Conservation (phyloP, 179 eudicot species). For the Vitellaria paradoxa region DNA sequence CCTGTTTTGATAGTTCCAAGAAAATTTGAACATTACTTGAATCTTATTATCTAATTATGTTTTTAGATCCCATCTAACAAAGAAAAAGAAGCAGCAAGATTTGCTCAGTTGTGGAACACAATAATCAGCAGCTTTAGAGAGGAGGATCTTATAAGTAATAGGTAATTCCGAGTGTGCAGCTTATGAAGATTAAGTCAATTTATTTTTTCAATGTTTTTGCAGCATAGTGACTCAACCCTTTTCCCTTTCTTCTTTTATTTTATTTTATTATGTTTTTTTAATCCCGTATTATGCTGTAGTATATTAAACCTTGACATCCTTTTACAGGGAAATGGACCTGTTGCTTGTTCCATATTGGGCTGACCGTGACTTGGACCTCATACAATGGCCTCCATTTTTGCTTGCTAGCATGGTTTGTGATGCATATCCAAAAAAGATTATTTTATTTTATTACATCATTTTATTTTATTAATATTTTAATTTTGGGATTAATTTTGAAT, state of each 20-base stretch:
- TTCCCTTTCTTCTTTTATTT: neutral
- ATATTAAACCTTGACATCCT: neutral
- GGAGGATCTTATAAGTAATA: slow-evolving; percentile 85
- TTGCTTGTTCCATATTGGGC: slow-evolving; percentile 98
- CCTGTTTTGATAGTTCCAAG: neutral
- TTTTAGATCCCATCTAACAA: slow-evolving; percentile 64
- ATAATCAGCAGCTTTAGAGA: slow-evolving; percentile 86
- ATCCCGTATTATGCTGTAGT: neutral
- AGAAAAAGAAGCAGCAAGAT: slow-evolving; percentile 87
- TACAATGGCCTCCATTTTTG: slow-evolving; percentile 98
- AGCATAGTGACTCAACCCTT: neutral
- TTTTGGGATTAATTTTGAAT: too few relatives aligned
- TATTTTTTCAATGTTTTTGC: too few relatives aligned
- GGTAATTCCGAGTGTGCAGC: slow-evolving; percentile 33
- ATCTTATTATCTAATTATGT: too few relatives aligned
- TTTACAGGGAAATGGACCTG: slow-evolving; percentile 86
- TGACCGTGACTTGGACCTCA: slow-evolving; percentile 75
- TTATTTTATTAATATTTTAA: too few relatives aligned
- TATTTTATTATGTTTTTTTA: neutral
- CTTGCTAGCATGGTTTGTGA: slow-evolving; percentile 92
- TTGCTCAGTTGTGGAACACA: slow-evolving; percentile 98
- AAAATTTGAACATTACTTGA: too few relatives aligned
- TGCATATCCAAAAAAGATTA: too few relatives aligned
- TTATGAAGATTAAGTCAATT: neutral
- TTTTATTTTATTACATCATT: too few relatives aligned